These are phyloP conservation scores for Scopulariopsis brevicaulis DNA, from an alignment of 2,329 filamentous ascomycete genomes.

Conservation along the genomic window DNA sequence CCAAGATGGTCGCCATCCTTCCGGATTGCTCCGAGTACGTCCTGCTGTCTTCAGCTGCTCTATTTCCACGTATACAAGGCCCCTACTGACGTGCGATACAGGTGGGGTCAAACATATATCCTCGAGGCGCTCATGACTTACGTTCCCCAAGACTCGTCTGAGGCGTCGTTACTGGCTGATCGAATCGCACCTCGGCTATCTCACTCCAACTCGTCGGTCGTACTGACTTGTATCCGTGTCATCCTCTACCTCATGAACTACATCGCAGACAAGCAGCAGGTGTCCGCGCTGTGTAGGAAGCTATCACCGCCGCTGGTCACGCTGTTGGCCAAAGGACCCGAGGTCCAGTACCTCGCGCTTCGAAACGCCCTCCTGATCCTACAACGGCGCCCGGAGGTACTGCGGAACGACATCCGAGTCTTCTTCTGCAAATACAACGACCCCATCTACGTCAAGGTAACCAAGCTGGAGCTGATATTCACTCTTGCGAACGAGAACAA, in stretches of 20 bases:
- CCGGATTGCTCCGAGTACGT: conserved; percentile 93
- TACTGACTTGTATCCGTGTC: conserved; percentile 90
- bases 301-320: conserved; percentile 92
- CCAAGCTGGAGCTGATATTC: conserved; percentile 95
- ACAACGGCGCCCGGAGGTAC: conserved; percentile 81
- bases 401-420: conserved; percentile 92
- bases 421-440: conserved; percentile 99
- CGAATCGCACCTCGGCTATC: conserved; percentile 91
- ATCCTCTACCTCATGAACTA: conserved; percentile 99
- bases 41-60: neutral
- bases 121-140: conserved; percentile 97
- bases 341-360: conserved; percentile 95
- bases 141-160: conserved; percentile 79
- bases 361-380: conserved; percentile 90
- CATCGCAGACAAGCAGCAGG: conserved; percentile 82
- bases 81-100: conserved; percentile 21
- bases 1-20: conserved; percentile 93
- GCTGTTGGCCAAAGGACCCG: conserved; percentile 85
- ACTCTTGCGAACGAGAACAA: conserved; percentile 96
- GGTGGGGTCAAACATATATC: conserved; percentile 98
- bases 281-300: conserved; percentile 78
- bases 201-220: conserved; percentile 93
- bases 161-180: conserved; percentile 83
- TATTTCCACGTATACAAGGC: conserved; percentile 1
- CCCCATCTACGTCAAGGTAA: conserved; percentile 98